Evolutionary conservation across 2,329 filamentous ascomycete genomes (phyloP).

Genomic region (Colletotrichum brevisporum): DNA sequence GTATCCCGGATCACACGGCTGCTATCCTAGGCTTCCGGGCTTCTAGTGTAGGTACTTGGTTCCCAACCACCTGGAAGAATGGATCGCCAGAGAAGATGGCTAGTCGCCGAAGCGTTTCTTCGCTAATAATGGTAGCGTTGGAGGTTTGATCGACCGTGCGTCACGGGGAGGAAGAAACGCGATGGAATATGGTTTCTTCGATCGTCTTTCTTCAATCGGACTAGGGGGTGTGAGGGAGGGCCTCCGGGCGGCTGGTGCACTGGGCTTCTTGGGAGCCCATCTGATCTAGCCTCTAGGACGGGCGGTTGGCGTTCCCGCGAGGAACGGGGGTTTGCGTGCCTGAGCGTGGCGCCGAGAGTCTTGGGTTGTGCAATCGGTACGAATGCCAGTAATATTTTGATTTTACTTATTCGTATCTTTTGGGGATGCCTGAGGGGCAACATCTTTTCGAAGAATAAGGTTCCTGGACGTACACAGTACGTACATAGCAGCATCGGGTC

Average conservation of each 20-base stretch:
- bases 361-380: neutral
- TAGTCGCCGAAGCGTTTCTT: slow-evolving; percentile 5
- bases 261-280: neutral
- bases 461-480: neutral
- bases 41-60: neutral
- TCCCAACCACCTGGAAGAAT: neutral
- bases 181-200: neutral
- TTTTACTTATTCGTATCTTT: neutral
- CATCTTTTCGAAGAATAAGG: slow-evolving; percentile 3
- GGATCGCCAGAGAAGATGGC: slow-evolving; percentile 2
- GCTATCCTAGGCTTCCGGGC: too few relatives aligned
- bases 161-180: neutral
- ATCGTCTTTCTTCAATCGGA: slow-evolving; percentile 17
- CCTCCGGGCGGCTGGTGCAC: neutral
- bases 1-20: too few relatives aligned
- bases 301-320: neutral
- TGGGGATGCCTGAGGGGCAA: neutral
- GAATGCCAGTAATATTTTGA: slow-evolving; percentile 3
- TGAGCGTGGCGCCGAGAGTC: slow-evolving; percentile 13
- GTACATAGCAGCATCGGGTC: neutral
- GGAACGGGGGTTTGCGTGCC: slow-evolving; percentile 21
- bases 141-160: slow-evolving; percentile 9
- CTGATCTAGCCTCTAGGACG: neutral
- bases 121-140: neutral
- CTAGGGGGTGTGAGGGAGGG: neutral